phyloP scores from a whole-genome alignment of 2,329 filamentous ascomycete species.

The Akanthomyces dipterigenus region DNA sequence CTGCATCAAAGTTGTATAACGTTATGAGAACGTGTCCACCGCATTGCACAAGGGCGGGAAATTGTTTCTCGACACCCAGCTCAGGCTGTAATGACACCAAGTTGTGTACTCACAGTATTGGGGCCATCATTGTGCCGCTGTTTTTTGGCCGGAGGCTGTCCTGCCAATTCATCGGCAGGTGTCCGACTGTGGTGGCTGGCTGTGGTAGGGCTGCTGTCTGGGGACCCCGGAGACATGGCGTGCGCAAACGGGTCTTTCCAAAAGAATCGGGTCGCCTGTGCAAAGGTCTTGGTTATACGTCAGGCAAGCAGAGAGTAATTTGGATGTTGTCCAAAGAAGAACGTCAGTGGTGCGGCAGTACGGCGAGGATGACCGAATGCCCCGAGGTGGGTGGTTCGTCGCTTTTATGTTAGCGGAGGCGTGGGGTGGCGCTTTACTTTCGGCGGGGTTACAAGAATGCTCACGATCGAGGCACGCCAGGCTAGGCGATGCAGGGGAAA shows the following conservation, averaged over 20 bases:
- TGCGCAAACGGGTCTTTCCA: neutral
- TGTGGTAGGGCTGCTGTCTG: neutral
- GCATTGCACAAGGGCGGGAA: too few relatives aligned
- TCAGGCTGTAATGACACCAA: too few relatives aligned
- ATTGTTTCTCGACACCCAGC: neutral
- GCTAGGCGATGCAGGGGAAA: neutral
- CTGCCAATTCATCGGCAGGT: neutral
- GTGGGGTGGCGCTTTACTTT: slow-evolving; percentile 2
- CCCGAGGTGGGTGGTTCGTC: slow-evolving; percentile 3
- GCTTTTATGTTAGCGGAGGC: neutral
- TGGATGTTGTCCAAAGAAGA: neutral
- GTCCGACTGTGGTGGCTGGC: neutral
- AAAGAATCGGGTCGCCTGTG: neutral
- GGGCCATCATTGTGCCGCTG: neutral
- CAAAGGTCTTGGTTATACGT: neutral
- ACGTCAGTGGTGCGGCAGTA: slow-evolving; percentile 1
- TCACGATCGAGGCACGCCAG: neutral
- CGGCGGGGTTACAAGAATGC: neutral
- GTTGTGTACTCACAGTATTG: neutral
- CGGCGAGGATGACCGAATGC: slow-evolving; percentile 5
- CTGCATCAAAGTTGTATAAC: neutral
- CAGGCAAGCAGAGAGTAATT: neutral
- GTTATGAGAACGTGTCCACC: neutral
- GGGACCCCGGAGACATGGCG: slow-evolving; percentile 2
- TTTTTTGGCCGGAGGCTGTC: neutral